Conservation (phyloP, 176 grass and related monocot genomes). For the Alopecurus myosuroides region DNA sequence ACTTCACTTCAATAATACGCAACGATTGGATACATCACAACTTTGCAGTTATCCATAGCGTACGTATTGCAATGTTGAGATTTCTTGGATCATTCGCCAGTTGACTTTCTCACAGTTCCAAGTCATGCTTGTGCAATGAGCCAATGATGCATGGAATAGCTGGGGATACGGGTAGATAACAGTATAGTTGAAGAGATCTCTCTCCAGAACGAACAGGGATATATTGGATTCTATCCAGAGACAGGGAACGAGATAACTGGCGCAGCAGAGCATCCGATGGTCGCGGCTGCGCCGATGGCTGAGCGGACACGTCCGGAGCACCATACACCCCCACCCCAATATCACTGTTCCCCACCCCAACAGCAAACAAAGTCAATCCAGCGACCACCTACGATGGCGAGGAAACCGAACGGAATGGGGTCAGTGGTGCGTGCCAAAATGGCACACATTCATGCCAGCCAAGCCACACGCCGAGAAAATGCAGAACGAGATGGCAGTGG, state of each 20-base stretch:
- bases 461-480: neutral
- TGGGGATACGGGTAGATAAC: neutral
- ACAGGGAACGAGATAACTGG: slow-evolving; percentile 16
- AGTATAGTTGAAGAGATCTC: neutral
- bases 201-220: neutral
- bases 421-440: neutral
- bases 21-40: neutral
- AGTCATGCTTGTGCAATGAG: neutral
- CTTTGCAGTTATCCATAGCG: neutral
- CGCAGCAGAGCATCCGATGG: slow-evolving; percentile 37
- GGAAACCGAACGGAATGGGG: neutral
- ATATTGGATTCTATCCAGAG: neutral
- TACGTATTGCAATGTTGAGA: neutral
- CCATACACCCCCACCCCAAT: neutral
- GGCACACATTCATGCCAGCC: neutral
- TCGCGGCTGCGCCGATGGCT: neutral
- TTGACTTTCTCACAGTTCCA: neutral
- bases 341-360: slow-evolving; percentile 10
- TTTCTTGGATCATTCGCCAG: neutral
- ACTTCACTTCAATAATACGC: neutral
- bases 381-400: neutral
- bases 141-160: neutral
- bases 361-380: neutral
- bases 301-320: neutral
- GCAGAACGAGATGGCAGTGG: neutral